Evolutionary conservation across 768 basidiomycete genomes (phyloP).

Genomic region (Boletus rubropictus): DNA sequence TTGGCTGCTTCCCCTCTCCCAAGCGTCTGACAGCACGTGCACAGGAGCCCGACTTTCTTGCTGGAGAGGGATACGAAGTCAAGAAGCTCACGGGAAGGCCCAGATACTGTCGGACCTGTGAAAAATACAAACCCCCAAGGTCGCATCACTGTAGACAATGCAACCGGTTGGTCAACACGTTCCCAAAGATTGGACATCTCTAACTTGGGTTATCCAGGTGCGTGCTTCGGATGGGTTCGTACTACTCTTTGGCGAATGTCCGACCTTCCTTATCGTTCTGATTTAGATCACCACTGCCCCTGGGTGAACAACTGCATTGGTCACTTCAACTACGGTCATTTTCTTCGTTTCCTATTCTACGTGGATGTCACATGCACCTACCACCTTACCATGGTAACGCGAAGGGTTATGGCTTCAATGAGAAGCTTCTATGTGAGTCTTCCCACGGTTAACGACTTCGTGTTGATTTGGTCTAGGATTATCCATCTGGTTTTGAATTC

Average conservation of each 20-base stretch:
- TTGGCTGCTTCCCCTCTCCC: background rate
- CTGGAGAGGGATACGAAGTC: conserved; percentile 75
- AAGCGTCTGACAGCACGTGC: conserved; percentile 4
- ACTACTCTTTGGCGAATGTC: background rate
- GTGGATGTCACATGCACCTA: conserved; percentile 88
- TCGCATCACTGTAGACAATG: conserved; percentile 93
- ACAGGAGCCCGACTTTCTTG: conserved; percentile 68
- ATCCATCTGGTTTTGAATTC: conserved; percentile 63
- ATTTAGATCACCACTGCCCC: conserved; percentile 80
- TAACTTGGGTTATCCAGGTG: conserved; percentile 42
- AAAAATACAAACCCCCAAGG: conserved; percentile 78
- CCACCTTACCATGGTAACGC: conserved; percentile 78
- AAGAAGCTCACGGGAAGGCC: conserved; percentile 82
- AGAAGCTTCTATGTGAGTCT: conserved; percentile 49
- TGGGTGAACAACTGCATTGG: conserved; percentile 97
- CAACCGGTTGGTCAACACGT: conserved; percentile 49
- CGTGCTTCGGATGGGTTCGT: conserved; percentile 83
- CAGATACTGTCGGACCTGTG: conserved; percentile 82
- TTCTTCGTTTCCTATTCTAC: conserved; percentile 86
- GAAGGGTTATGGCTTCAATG: conserved; percentile 49
- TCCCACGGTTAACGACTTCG: background rate
- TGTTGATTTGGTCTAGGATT: conserved; percentile 43
- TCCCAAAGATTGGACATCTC: background rate
- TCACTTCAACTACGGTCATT: conserved; percentile 83
- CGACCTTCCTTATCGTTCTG: conserved; percentile 3